Evolutionary conservation across 495 filamentous ascomycete species (phyloP), one percentile per base, ranked within the genome.

Genomic region (Hypomontagnella submonticulosa): DNA sequence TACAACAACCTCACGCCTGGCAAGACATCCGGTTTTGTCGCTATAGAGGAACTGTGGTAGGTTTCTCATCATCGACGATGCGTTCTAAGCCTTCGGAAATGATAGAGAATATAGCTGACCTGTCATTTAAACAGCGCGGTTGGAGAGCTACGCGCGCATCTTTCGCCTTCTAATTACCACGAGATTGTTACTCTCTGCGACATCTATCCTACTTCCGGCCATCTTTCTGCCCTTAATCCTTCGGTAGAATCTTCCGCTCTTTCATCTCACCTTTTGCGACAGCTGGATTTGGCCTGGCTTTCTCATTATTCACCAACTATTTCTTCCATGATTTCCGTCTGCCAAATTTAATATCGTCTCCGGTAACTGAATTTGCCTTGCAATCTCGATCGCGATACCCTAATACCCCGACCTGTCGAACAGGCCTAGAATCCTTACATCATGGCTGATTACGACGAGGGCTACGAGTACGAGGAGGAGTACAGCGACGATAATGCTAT

Each of bases 401-500:
- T 37, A 4, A 16, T 12, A 36, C 40, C 19, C 8, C 23, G 23
- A 27, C 23, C 23, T 6, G 23, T 27, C 23, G 32, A 40, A 23
- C n/a, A 19, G 8, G 9, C 4, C 6, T 49, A 15, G 13, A 6
- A 46, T 23, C 23, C 8, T 36, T 57, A 4, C 67, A 67, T 32
- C 48, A 73, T 75, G 71, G 71, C 71, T 3, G 61, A 66, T 4
- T 74, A 74, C 60, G 69, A 71, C 1, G 70, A 73, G 33, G 62
- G 48, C n/a, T 75, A 71, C 65, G 70, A 76, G 30, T 80, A 80
- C 52, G 78, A 80, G n/a, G 76, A 80, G 47, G 77, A 79, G 15
- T 76, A 72, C 32, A 74, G 57, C 51, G 89, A 87, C 59, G 87
- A 89, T 48, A 89, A 94, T 52, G 86, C 81, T 36, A 93, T 94